Base-by-base conservation (phyloP, 1,284 basidiomycete genomes). In the Coniophora puteana region DNA sequence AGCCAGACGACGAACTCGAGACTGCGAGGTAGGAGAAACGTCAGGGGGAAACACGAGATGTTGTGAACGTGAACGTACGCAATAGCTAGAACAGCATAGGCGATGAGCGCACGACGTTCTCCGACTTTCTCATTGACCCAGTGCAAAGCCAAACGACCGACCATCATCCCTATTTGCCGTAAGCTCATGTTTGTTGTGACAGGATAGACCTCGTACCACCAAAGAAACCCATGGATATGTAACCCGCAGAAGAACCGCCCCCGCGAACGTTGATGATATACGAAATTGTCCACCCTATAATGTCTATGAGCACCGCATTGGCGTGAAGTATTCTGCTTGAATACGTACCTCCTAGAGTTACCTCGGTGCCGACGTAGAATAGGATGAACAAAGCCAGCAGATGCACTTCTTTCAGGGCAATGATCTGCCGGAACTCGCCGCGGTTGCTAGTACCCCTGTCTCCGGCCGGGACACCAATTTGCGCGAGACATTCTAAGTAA, bases 1-100 rank as follows among this genome's bases (percentile, higher is more conserved):
- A 78, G 68, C 84, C 83, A 86, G 28, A 86, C 65, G 22, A 78
- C 64, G n/a, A 82, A 53, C 51, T 83, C 75, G 18, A 85, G 66
- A 5, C 77, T 78, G 38, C 5, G 37, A n/a, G n/a, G n/a, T n/a
- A 38, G 32, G n/a, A n/a, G n/a, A n/a, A n/a, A n/a, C n/a, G n/a
- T n/a, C n/a, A n/a, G n/a, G n/a, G n/a, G n/a, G n/a, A n/a, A n/a
- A n/a, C n/a, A n/a, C 37, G 46, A 23, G 36, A 43, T 13, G 44
- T 43, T 24, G 7, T 40, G 32, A n/a, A 29, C 35, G 22, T 41
- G 41, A n/a, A 55, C 71, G 16, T 56, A 78, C 78, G 62, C 70
- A 23, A 83, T 74, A 12, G 72, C 67, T 20, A 80, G 57, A 28
- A 69, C 13, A 4, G 68, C 58, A 47, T 82, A 81, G 6, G 78